A percentile compares a stretch with the other conserved stretches of the same genome.
Conservation (phyloP, 495 filamentous ascomycete species). For the Hypoxylon lienhwacheense region DNA sequence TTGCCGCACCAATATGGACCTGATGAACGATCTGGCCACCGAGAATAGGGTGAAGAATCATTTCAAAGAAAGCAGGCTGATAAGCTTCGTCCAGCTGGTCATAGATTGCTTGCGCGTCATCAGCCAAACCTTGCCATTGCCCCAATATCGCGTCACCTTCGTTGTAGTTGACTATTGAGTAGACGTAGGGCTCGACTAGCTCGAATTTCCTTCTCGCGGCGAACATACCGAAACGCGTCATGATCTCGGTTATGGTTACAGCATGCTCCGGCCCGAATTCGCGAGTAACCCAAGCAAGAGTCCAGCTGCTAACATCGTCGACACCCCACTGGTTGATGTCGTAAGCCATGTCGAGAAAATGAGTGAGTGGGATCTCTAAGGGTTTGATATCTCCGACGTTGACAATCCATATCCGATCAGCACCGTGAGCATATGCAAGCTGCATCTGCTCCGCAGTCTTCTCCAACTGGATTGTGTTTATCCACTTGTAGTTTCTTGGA, state of each 20-base stretch:
- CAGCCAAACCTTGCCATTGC: constrained; percentile 62
- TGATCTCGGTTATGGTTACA: constrained; percentile 54
- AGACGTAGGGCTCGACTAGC: constrained; percentile 63
- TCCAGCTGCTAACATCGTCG: constrained; percentile 59
- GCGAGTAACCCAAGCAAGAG: constrained; percentile 58
- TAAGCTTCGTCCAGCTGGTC: constrained; percentile 49
- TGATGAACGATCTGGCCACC: constrained; percentile 63
- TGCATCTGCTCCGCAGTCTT: constrained; percentile 69
- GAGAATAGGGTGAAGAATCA: constrained; percentile 67
- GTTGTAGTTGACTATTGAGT: constrained; percentile 69
- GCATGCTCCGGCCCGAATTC: constrained; percentile 60
- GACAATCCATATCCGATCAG: constrained; percentile 72
- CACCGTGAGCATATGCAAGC: constrained; percentile 61
- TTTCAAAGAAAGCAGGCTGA: constrained; percentile 67
- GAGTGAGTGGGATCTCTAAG: constrained; percentile 67
- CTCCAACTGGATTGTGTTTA: constrained; percentile 67
- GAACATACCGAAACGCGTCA: constrained; percentile 64
- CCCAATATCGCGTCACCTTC: constrained; percentile 66
- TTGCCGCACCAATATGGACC: constrained; percentile 62
- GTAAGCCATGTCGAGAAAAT: constrained; percentile 69
- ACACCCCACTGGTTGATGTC: constrained; percentile 59
- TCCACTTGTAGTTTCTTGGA: constrained; percentile 68
- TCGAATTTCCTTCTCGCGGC: constrained; percentile 69
- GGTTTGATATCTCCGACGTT: constrained; percentile 77
- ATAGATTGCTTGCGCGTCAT: constrained; percentile 59